Evolutionary conservation across 805 yeast genomes (phyloP).

Genomic region (Starmerella floricola): DNA sequence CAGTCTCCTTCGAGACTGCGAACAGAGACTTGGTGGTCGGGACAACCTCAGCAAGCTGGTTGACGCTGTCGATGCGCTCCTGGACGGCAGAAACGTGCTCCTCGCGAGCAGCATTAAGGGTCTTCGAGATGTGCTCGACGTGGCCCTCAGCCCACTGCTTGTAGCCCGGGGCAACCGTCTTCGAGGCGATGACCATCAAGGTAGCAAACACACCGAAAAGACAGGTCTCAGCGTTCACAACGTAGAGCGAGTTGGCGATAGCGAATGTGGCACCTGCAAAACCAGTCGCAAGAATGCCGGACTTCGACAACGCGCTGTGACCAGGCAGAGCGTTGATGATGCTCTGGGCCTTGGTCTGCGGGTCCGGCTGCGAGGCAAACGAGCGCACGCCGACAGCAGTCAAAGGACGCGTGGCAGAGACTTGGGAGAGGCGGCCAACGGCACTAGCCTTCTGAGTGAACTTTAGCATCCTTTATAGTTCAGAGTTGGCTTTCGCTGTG

Average conservation of each 20-base stretch:
- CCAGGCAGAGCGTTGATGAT: constrained; percentile 92
- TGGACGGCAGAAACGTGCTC: constrained; percentile 89
- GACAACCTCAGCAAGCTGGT: constrained; percentile 84
- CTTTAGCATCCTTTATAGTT: constrained; percentile 11
- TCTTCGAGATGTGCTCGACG: constrained; percentile 64
- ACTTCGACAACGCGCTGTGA: constrained; percentile 72
- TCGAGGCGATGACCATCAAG: constrained; percentile 63
- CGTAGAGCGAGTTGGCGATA: constrained; percentile 82
- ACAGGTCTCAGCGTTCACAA: constrained; percentile 87
- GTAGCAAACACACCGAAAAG: constrained; percentile 69
- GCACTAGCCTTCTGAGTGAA: constrained; percentile 17
- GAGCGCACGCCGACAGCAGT: constrained; percentile 20
- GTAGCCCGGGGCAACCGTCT: constrained; percentile 87
- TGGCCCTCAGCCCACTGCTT: constrained; percentile 86
- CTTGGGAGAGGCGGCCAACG: constrained; percentile 12
- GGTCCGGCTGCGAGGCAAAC: constrained; percentile 37
- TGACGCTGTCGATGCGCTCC: constrained; percentile 77
- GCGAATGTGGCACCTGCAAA: constrained; percentile 93
- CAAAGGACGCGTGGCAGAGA: constrained; percentile 6
- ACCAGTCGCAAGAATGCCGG: constrained; percentile 88
- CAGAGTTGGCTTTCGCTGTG: background rate
- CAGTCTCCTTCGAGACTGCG: constrained; percentile 92
- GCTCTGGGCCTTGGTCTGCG: constrained; percentile 47
- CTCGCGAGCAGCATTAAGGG: constrained; percentile 76
- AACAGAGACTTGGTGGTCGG: constrained; percentile 82